phyloP scores from a whole-genome alignment of 768 basidiomycete genomes.

The Dioszegia crocea region DNA sequence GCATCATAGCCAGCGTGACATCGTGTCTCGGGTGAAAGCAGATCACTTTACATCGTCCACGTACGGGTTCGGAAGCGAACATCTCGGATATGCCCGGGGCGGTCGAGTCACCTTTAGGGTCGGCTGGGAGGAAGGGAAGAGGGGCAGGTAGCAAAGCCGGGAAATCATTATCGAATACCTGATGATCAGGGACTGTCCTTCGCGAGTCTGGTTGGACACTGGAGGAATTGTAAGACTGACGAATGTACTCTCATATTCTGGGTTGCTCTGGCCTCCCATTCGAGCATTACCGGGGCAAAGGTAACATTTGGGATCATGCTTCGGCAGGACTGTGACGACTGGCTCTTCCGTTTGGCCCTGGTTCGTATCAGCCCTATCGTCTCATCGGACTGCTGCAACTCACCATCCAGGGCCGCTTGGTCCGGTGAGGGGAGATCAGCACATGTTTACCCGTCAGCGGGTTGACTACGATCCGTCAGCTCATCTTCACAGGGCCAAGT shows the following conservation, averaged over 20 bases:
- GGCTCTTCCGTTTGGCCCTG: constrained; percentile 75
- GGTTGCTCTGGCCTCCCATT: constrained; percentile 67
- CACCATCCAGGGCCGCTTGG: constrained; percentile 73
- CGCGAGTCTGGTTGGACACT: not conserved
- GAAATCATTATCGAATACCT: constrained; percentile 73
- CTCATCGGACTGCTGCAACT: too few species aligned
- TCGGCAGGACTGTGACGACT: constrained; percentile 56
- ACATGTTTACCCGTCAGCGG: constrained; percentile 71
- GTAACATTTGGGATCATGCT: constrained; percentile 62
- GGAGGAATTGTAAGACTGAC: constrained; percentile 33
- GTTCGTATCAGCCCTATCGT: not conserved
- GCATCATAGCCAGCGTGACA: constrained; percentile 69
- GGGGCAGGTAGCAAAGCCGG: constrained; percentile 70
- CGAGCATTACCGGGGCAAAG: constrained; percentile 81
- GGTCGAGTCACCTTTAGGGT: constrained; percentile 51
- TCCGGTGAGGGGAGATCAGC: constrained; percentile 84
- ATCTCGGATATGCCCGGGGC: constrained; percentile 12
- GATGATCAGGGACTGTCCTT: constrained; percentile 3
- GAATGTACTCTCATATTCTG: constrained; percentile 62
- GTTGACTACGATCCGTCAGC: constrained; percentile 58
- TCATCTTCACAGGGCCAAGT: not conserved
- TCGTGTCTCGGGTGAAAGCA: constrained; percentile 83
- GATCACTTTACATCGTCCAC: constrained; percentile 82
- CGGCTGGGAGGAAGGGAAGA: constrained; percentile 56
- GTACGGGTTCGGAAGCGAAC: constrained; percentile 59